Evolutionary conservation across 1,139 yeast species (phyloP).

Genomic region (Pneumocystis wakefieldiae): DNA sequence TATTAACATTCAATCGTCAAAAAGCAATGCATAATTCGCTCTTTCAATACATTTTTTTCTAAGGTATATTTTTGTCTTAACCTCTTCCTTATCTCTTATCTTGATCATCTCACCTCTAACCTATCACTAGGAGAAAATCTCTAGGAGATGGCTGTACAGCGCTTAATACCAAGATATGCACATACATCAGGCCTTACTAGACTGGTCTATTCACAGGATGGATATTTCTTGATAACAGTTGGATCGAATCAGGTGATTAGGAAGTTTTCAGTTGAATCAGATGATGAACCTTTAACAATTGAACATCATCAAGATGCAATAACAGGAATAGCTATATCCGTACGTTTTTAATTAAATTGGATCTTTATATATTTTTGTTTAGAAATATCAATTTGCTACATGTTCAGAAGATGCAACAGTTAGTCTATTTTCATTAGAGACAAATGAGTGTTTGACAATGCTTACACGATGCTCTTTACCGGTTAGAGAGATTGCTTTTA

Average conservation of each 20-base stretch:
- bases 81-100: neutral
- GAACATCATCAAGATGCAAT: constrained; percentile 23
- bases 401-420: constrained; percentile 27
- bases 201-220: constrained; percentile 24
- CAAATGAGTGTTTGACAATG: constrained; percentile 17
- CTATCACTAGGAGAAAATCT: neutral
- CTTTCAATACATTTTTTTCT: neutral
- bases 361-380: neutral
- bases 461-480: constrained; percentile 38
- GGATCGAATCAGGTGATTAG: constrained; percentile 27
- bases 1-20: neutral
- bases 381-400: constrained; percentile 22
- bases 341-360: neutral
- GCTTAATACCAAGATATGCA: constrained; percentile 19
- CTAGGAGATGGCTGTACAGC: neutral
- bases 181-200: constrained; percentile 26
- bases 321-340: constrained; percentile 16
- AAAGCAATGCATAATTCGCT: too few species aligned
- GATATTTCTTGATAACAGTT: constrained; percentile 24
- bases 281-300: constrained; percentile 20
- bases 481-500: constrained; percentile 47
- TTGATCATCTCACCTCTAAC: neutral
- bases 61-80: neutral
- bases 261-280: constrained; percentile 23
- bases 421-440: constrained; percentile 20